Percentiles rank a stretch among this genome's conserved stretches.
Conservation (phyloP, 2,329 filamentous ascomycete species). For the Scleromitrula shiraiana region DNA sequence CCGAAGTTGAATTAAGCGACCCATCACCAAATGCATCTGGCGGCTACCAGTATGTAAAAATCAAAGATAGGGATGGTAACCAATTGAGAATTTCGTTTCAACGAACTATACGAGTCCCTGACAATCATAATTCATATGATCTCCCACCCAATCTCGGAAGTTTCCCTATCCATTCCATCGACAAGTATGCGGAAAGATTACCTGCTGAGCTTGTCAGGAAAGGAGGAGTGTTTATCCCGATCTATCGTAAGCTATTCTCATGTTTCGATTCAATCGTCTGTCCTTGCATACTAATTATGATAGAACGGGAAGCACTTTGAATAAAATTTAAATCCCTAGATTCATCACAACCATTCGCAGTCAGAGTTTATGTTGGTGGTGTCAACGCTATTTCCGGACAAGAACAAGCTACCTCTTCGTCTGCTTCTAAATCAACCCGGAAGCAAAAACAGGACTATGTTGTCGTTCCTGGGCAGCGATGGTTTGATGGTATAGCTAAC, state of each 20-base stretch:
- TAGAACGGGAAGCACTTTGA: conserved; percentile 36
- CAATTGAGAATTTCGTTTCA: conserved; percentile 29
- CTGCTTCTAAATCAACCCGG: conserved; percentile 10
- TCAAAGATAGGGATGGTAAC: not conserved
- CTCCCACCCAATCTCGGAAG: conserved; percentile 33
- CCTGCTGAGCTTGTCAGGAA: conserved; percentile 31
- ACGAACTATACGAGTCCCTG: conserved; percentile 37
- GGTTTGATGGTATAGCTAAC: conserved; percentile 12
- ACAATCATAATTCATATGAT: conserved; percentile 27
- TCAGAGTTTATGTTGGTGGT: conserved; percentile 34
- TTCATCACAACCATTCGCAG: conserved; percentile 25
- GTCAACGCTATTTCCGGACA: conserved; percentile 36
- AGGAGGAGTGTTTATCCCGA: conserved; percentile 39
- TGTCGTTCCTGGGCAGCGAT: conserved; percentile 3
- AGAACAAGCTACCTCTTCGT: conserved; percentile 12
- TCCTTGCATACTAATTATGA: not conserved
- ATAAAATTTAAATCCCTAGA: conserved; percentile 28
- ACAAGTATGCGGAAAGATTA: conserved; percentile 29
- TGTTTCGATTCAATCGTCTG: no score
- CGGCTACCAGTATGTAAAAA: not conserved
- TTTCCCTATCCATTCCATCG: conserved; percentile 35
- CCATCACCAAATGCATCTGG: not conserved
- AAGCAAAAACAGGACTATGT: conserved; percentile 34
- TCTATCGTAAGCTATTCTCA: conserved; percentile 33
- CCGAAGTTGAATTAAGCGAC: not conserved